Percentiles rank a stretch among this genome's conserved stretches.
These are phyloP conservation scores for Boletus rubropictus DNA, from an alignment of 768 basidiomycete species.

Conservation along the genomic window DNA sequence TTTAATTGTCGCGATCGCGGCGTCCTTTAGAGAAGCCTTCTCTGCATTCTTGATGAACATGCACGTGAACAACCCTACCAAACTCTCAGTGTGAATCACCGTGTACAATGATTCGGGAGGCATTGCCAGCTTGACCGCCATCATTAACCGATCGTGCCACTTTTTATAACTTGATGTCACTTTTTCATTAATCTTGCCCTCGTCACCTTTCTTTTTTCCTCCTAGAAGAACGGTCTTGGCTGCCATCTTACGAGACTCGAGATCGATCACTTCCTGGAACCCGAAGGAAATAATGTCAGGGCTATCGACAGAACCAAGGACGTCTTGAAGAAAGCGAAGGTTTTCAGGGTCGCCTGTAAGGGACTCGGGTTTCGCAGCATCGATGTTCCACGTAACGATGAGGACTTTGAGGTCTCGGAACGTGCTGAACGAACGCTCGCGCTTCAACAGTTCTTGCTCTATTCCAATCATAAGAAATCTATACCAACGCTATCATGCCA, in stretches of 20 bases:
- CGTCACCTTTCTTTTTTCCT: constrained; percentile 56
- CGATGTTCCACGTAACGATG: constrained; percentile 89
- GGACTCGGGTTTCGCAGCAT: constrained; percentile 77
- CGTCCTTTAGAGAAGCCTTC: constrained; percentile 54
- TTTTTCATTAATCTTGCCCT: constrained; percentile 57
- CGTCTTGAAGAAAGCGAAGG: constrained; percentile 72
- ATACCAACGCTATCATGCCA: constrained; percentile 8
- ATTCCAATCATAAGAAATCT: background rate
- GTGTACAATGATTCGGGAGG: constrained; percentile 71
- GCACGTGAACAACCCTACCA: constrained; percentile 82
- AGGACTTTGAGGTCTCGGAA: constrained; percentile 76
- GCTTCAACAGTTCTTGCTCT: constrained; percentile 75
- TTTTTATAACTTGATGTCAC: constrained; percentile 82
- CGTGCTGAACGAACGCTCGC: constrained; percentile 70
- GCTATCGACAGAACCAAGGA: constrained; percentile 59
- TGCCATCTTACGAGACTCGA: constrained; percentile 87
- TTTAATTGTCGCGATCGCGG: constrained; percentile 78
- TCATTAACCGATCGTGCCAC: constrained; percentile 79
- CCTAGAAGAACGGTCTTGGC: constrained; percentile 88
- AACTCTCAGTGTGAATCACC: constrained; percentile 77
- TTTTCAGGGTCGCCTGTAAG: constrained; percentile 66
- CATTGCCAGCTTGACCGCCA: constrained; percentile 70
- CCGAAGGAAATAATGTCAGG: constrained; percentile 93
- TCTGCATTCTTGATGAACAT: constrained; percentile 69
- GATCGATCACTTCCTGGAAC: constrained; percentile 93